Conservation (phyloP, 345 rosid species). For the Arabidopsis suecica region DNA sequence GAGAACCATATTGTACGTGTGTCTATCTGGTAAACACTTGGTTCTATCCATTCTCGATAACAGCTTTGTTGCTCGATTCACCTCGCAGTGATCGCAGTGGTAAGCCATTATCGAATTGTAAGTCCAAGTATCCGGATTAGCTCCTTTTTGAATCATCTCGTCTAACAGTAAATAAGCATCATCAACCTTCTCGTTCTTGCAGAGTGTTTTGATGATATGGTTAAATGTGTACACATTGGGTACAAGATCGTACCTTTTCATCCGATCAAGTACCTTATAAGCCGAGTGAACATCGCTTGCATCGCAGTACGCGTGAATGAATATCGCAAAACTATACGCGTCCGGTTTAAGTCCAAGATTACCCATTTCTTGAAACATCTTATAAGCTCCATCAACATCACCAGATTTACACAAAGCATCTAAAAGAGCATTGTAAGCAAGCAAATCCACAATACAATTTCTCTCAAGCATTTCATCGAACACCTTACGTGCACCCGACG, state of each 20-base stretch:
- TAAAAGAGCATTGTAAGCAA: constrained; percentile 70
- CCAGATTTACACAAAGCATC: constrained; percentile 79
- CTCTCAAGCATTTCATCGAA: constrained; percentile 75
- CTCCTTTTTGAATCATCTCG: constrained; percentile 66
- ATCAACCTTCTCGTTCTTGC: constrained; percentile 68
- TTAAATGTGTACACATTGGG: constrained; percentile 86
- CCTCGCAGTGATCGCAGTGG: constrained; percentile 81
- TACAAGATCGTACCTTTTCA: constrained; percentile 64
- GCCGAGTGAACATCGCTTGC: constrained; percentile 64
- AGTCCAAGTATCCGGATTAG: constrained; percentile 76
- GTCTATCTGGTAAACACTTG: constrained; percentile 63
- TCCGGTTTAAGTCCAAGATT: constrained; percentile 59
- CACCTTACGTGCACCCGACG: constrained; percentile 57
- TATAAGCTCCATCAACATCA: constrained; percentile 61
- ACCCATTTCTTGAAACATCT: constrained; percentile 66
- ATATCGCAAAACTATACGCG: constrained; percentile 67
- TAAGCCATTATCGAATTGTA: constrained; percentile 77
- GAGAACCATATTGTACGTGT: constrained; percentile 82
- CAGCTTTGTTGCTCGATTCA: constrained; percentile 67
- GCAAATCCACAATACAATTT: constrained; percentile 55
- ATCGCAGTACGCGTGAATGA: constrained; percentile 73
- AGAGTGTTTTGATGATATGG: constrained; percentile 67
- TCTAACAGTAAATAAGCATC: constrained; percentile 74
- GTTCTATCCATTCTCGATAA: constrained; percentile 67
- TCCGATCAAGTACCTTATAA: constrained; percentile 76